phyloP scores from a whole-genome alignment of 2,329 filamentous ascomycete species.

The Neofusicoccum ribis region DNA sequence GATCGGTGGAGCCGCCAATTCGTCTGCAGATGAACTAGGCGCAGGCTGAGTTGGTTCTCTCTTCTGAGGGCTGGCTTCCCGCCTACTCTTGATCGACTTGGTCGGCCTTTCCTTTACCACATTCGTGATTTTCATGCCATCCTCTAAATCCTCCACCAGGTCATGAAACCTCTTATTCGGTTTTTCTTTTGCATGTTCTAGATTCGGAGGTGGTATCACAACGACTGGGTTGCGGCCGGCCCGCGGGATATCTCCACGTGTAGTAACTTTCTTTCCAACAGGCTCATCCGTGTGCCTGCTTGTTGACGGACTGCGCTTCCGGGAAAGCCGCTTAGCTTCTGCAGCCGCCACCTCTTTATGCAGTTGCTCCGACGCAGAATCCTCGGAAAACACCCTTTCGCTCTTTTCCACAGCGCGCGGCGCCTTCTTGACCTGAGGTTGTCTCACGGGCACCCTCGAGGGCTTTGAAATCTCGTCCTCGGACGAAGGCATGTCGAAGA shows the following conservation, averaged over 20 bases:
- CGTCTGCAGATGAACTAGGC: neutral
- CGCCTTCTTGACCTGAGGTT: neutral
- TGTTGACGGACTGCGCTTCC: neutral
- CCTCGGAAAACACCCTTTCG: conserved; percentile 4
- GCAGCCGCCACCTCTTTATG: conserved; percentile 10
- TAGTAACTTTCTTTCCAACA: neutral
- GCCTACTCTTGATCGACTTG: conserved; percentile 1
- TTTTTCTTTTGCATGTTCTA: neutral
- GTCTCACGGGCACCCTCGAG: neutral
- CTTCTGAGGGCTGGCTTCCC: neutral
- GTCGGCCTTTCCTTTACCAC: neutral
- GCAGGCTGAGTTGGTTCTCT: neutral
- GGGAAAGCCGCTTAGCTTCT: neutral
- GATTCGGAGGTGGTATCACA: neutral
- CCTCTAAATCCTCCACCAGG: neutral
- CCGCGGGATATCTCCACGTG: neutral
- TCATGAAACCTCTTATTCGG: neutral
- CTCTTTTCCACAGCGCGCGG: neutral
- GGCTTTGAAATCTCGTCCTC: conserved; percentile 28
- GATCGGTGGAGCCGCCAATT: neutral
- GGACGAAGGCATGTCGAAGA: conserved; percentile 46
- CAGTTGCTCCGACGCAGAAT: conserved; percentile 18
- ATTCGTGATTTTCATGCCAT: neutral
- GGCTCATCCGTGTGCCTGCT: neutral
- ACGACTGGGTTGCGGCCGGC: neutral